Base-by-base conservation (phyloP, 768 basidiomycete species). In the Russula abietina region DNA sequence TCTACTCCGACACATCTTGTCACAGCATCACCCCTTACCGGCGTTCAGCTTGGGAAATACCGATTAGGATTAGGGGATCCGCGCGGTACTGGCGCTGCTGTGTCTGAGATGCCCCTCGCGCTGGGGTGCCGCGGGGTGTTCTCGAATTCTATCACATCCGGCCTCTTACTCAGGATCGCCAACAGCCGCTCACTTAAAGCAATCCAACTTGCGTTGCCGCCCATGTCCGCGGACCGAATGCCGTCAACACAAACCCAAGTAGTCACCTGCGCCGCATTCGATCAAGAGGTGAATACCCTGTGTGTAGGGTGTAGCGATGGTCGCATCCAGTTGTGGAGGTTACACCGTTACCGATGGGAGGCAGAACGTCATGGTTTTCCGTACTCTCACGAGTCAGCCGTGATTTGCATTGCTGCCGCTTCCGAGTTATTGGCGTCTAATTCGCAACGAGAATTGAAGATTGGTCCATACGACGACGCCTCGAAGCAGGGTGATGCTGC, bases 91-190 rank as follows among this genome's bases (percentile, higher is more conserved):
- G 22, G 14, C 17, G 26, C 24, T 22, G 33, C 4, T 26, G 24
- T 30, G 4, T 45, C 7, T 22, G 56, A 59, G 3, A 26, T 43
- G 5, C 53, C 62, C 48, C 59, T 64, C 19, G 62, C 62, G 39
- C 38, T 60, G 32, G 62, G 58, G 24, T 64, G 62, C 24, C 38
- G 46, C 24, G 30, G 30, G 30, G 39, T 32, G 22, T 60, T 55
- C 48, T 7, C 50, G 30, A 48, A 39, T 22, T 64, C 58, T 19
- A 32, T 60, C 48, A 51, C 62, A 2, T 50, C 62, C 30, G 3
- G n/a, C 24, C 62, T 64, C 53, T n/a, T 64, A n/a, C 58, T 64
- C 57, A 59, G 58, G 41, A 41, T 39, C n/a, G 57, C 49, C 32
- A 33, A 64, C 12, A 17, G 32, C 12, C 58, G 43, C 22, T 54